Base-by-base conservation (phyloP, 2,329 filamentous ascomycete species). In the Harringtonia aguacate region DNA sequence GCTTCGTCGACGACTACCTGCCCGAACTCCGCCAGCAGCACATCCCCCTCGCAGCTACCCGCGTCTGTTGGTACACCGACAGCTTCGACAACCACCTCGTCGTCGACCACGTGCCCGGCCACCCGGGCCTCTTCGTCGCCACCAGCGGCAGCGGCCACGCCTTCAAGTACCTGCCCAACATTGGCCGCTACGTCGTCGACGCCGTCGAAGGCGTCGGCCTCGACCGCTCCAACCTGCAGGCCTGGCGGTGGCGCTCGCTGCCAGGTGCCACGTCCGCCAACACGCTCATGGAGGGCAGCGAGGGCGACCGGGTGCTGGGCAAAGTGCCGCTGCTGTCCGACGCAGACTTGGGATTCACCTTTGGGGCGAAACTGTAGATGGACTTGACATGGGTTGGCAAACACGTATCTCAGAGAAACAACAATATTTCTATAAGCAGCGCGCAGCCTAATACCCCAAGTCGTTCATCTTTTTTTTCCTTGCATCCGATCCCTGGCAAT, bases 151-250 rank as follows among this genome's bases (percentile, higher is more conserved):
- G 54, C 42, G 56, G 56, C 5, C 57, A 58, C 40, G 57, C 46
- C 3, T 58, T 59, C 46, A 60, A 60, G 41, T 60, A 57, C 39
- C 52, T 60, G 14, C 57, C 56, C 3, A 47, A 53, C 17, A 49
- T 60, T 4, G 56, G 56, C 12, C 51, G 48, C 29, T 63, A 61
- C 44, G 66, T 77, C 14, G 62, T 70, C 8, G 66, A 75, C 31
- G 40, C 48, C 21, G 55, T 77, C 14, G 60, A 68, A 48, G 62
- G 66, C 2, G 46, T 46, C 15, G 52, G 55, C 3, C 45, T 59
- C 8, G 55, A 64, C 36, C 55, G 52, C 41, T 52, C 57, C 13
- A 42, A 53, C 7, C 20, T 49, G 21, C 27, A 41, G 20, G 40
- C 36, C 1, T 53, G 53, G 53, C n/a, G 22, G 13, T 55, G 52